Percentiles rank a stretch among this genome's conserved stretches.
phyloP scores from a whole-genome alignment of 495 filamentous ascomycete genomes.

The Trichoderma virens region DNA sequence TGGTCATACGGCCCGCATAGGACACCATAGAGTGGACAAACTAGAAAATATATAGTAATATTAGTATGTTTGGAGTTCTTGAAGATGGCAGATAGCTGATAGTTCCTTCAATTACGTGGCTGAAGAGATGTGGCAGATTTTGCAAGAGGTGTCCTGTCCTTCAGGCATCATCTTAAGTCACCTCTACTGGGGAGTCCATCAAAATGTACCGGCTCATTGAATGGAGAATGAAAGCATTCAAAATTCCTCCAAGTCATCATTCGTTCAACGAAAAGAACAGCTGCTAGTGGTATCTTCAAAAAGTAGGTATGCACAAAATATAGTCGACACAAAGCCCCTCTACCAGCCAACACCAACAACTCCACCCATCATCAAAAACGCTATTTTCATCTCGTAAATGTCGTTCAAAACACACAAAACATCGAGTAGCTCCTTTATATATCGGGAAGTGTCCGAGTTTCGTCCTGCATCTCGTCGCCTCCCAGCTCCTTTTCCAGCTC shows the following conservation, averaged over 20 bases:
- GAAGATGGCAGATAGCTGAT: too few relatives aligned
- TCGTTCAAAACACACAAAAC: neutral
- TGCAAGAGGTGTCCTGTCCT: too few relatives aligned
- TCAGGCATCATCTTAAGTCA: too few relatives aligned
- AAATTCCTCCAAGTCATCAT: neutral
- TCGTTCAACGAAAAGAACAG: neutral
- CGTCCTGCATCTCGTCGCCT: conserved; percentile 32
- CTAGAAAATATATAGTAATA: too few relatives aligned
- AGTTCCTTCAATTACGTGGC: too few relatives aligned
- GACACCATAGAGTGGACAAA: too few relatives aligned
- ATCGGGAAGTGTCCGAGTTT: neutral
- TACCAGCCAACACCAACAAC: neutral
- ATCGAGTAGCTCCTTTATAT: neutral
- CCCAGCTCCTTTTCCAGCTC: conserved; percentile 80
- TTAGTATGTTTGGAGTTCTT: too few relatives aligned
- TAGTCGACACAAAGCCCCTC: neutral
- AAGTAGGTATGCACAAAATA: neutral
- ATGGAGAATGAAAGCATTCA: too few relatives aligned
- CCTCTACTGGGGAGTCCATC: too few relatives aligned
- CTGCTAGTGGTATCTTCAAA: conserved; percentile 4
- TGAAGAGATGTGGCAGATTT: too few relatives aligned
- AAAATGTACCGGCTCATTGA: too few relatives aligned
- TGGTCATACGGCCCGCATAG: too few relatives aligned
- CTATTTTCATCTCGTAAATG: neutral
- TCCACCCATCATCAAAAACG: conserved; percentile 3